Conservation (phyloP, 768 basidiomycete genomes). For the Amanita pallidorosea region DNA sequence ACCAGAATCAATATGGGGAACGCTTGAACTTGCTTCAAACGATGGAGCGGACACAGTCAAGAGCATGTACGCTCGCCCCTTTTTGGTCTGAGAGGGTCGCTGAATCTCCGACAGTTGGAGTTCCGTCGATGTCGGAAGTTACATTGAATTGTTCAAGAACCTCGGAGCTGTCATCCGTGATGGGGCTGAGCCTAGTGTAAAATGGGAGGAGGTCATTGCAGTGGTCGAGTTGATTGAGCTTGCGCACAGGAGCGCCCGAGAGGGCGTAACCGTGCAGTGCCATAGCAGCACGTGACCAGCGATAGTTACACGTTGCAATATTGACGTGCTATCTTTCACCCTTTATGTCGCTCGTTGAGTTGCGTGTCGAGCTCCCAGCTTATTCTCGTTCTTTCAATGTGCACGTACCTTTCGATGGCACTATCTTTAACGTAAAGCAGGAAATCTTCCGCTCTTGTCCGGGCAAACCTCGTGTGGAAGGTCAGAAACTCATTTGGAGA, state of each 20-base stretch:
- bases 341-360: conserved; percentile 30
- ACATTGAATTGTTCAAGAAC: conserved; percentile 53
- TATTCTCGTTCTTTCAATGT: conserved; percentile 59
- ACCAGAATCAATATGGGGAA: conserved; percentile 53
- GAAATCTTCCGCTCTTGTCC: conserved; percentile 49
- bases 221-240: conserved; percentile 75
- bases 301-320: conserved; percentile 17
- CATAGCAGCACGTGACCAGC: conserved; percentile 17
- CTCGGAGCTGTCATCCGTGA: conserved; percentile 52
- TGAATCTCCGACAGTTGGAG: conserved; percentile 42
- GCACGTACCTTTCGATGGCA: conserved; percentile 32
- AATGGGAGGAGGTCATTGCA: conserved; percentile 61
- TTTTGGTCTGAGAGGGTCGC: background rate
- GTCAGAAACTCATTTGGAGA: conserved; percentile 69
- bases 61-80: conserved; percentile 20
- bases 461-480: conserved; percentile 56
- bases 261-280: conserved; percentile 35
- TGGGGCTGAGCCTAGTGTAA: conserved; percentile 44
- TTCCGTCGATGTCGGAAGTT: conserved; percentile 45
- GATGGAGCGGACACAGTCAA: conserved; percentile 32
- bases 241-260: conserved; percentile 53
- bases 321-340: conserved; percentile 3
- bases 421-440: conserved; percentile 56
- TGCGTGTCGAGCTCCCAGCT: conserved; percentile 70
- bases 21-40: conserved; percentile 40